Evolutionary conservation across 2,329 filamentous ascomycete species (phyloP), one percentile per base, ranked within the genome.

Genomic region (Fusarium palustre): DNA sequence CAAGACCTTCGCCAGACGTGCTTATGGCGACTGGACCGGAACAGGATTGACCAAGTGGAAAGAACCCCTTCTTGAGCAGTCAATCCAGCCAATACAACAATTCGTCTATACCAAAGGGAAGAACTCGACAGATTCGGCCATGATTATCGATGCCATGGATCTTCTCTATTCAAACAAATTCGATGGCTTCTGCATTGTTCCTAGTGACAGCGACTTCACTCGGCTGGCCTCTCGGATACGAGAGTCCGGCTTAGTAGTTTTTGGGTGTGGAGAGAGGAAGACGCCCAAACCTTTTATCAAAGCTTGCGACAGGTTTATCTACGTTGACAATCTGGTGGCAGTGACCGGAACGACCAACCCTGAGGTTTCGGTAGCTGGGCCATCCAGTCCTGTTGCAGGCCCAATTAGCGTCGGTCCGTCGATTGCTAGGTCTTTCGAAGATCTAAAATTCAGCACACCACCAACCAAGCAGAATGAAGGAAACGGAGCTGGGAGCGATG

Each of bases 121-220:
- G 53, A 80, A 79, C 42, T 62, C 78, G 2, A 79, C 77, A 2
- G 78, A 79, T 46, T 66, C 74, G 0, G 78, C 78, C 47, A 78
- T 79, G 77, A 72, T 79, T 3, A 80, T 80, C 36, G 78, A 80
- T 41, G 78, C 78, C 30, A 80, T 80, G 78, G 78, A 80, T 58
- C 68, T 80, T 15, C 57, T 80, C 3, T 78, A 80, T 48, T 67
- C 77, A 0, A 69, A 72, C 38, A 72, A 70, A 8, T 78, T 78
- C 36, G 73, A 76, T 36, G 77, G 76, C n/a, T 79, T 79, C 55
- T 79, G 77, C 9, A 65, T 78, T 36, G 72, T 79, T 3, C 78
- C 77, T 0, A 79, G 76, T 57, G 76, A 79, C 50, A 79, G 77
- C 57, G 78, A 80, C 63, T 80, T 79, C 22, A 79, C 78, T 5